Evolutionary conservation across 257 asterid species (phyloP).

Genomic region (Solanum chiquidenum): DNA sequence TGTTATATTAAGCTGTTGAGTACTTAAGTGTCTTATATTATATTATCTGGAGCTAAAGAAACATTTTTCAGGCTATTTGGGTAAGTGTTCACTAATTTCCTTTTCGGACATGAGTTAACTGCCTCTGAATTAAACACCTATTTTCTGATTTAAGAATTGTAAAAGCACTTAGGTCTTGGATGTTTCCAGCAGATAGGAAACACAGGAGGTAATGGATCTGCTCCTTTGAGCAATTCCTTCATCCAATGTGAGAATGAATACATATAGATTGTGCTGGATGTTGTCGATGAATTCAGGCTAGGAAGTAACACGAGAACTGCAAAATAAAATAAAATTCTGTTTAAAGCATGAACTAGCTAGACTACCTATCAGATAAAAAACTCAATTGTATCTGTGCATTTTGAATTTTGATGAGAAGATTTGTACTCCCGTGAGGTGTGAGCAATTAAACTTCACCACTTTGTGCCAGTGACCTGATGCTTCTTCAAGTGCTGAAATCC

Average conservation of each 20-base stretch:
- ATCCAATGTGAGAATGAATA: not conserved
- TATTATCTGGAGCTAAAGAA: not conserved
- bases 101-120: not conserved
- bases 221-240: not conserved
- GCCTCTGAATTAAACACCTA: not conserved
- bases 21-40: not conserved
- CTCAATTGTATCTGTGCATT: not conserved
- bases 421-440: not conserved
- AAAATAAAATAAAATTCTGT: not conserved
- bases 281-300: not conserved
- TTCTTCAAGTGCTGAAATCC: not conserved
- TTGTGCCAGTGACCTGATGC: not conserved
- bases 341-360: not conserved
- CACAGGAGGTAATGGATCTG: not conserved
- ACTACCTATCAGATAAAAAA: not conserved
- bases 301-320: not conserved
- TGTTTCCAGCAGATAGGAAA: not conserved
- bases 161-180: not conserved
- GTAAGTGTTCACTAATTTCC: not conserved
- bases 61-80: not conserved
- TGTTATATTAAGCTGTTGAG: not conserved
- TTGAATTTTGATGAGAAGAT: not conserved
- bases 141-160: not conserved
- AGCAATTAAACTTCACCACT: not conserved
- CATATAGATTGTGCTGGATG: not conserved